Conservation (phyloP, 331 rosid genomes). For the Telfairia occidentalis region DNA sequence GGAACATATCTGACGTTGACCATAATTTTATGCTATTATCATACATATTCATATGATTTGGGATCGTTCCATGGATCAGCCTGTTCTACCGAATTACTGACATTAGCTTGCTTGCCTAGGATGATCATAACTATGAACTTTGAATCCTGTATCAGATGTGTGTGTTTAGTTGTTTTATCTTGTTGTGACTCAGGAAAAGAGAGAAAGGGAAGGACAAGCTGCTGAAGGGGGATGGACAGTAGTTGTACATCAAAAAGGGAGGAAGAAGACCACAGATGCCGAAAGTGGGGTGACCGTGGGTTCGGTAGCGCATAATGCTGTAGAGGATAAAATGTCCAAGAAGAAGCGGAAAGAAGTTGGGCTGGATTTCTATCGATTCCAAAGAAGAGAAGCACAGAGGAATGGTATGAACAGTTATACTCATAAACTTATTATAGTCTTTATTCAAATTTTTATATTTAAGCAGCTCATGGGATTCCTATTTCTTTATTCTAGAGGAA, state of each 20-base stretch:
- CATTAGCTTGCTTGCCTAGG: neutral
- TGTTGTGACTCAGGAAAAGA: slow-evolving; percentile 48
- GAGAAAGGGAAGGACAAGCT: slow-evolving; percentile 55
- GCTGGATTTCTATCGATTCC: slow-evolving; percentile 73
- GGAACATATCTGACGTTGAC: neutral
- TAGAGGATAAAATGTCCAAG: slow-evolving; percentile 43
- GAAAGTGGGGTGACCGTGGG: slow-evolving; percentile 72
- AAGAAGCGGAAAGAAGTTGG: slow-evolving; percentile 59
- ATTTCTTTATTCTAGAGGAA: neutral
- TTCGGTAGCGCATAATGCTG: slow-evolving; percentile 64
- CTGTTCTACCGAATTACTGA: neutral
- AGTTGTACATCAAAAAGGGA: slow-evolving; percentile 70
- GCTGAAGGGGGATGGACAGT: slow-evolving; percentile 93
- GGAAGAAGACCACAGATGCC: slow-evolving; percentile 73
- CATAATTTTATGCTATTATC: neutral
- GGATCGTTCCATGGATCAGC: neutral
- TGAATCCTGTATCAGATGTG: neutral
- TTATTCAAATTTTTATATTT: neutral
- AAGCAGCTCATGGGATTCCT: neutral
- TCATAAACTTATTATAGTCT: neutral
- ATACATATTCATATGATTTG: neutral
- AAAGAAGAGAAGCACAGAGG: slow-evolving; percentile 77
- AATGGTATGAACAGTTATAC: slow-evolving; percentile 34
- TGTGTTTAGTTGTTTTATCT: neutral
- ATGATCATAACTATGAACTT: neutral